These are phyloP conservation scores for Clonostachys sp. DNA, from an alignment of 2,329 filamentous ascomycete genomes.

Conservation along the genomic window DNA sequence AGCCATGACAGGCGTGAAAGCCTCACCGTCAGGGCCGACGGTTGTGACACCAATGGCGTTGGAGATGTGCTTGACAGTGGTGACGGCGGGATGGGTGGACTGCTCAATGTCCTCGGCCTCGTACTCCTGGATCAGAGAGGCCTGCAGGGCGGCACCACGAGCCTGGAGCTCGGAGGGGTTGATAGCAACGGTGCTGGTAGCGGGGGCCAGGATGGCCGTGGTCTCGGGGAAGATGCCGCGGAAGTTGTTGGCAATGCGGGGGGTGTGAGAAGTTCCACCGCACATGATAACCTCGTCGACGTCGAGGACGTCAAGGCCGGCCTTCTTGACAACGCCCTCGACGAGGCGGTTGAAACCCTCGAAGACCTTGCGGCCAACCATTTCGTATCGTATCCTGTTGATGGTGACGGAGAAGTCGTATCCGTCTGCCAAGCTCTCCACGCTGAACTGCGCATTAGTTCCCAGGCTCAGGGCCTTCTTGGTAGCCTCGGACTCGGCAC, in stretches of 20 bases:
- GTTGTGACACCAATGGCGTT: conserved; percentile 85
- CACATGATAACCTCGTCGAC: conserved; percentile 92
- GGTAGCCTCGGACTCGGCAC: conserved; percentile 82
- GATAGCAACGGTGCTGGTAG: conserved; percentile 71
- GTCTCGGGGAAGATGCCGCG: conserved; percentile 74
- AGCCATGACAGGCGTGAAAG: conserved; percentile 77
- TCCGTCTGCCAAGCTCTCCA: conserved; percentile 85
- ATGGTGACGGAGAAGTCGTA: conserved; percentile 88
- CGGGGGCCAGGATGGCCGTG: conserved; percentile 76
- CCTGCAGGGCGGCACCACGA: conserved; percentile 91
- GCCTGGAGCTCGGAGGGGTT: conserved; percentile 91
- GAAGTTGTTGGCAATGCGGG: conserved; percentile 83
- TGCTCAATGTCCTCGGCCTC: conserved; percentile 91
- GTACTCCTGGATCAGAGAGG: conserved; percentile 90
- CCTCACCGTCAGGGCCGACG: conserved; percentile 49
- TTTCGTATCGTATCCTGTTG: conserved; percentile 91
- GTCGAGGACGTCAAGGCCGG: conserved; percentile 84
- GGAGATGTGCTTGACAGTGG: conserved; percentile 84
- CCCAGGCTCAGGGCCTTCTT: conserved; percentile 91
- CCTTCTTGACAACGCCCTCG: conserved; percentile 84
- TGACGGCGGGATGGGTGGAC: conserved; percentile 92
- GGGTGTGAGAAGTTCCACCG: conserved; percentile 89
- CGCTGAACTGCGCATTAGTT: conserved; percentile 83
- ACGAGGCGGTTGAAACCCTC: conserved; percentile 83
- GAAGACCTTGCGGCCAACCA: conserved; percentile 81